phyloP scores from a whole-genome alignment of 2,329 filamentous ascomycete genomes.

The Cercospora zeina region DNA sequence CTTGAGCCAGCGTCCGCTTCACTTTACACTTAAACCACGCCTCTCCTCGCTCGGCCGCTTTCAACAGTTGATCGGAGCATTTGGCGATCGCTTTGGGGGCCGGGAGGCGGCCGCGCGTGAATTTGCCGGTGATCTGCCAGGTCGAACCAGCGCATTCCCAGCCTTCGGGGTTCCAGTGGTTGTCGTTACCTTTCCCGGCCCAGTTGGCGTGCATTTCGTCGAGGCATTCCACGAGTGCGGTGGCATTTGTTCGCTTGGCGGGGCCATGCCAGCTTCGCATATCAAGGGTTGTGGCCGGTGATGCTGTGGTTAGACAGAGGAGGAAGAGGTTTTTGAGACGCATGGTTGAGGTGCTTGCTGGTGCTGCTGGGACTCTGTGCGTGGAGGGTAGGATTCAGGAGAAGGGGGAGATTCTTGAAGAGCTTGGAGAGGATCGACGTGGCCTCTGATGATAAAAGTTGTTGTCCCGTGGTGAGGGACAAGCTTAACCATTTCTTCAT shows the following conservation, averaged over 20 bases:
- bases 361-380: neutral
- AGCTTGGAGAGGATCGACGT: neutral
- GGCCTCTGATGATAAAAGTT: neutral
- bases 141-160: neutral
- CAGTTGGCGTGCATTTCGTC: constrained; percentile 2
- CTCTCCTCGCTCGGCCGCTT: neutral
- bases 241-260: neutral
- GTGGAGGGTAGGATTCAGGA: neutral
- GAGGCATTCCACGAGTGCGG: neutral
- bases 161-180: neutral
- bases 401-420: neutral
- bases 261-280: neutral
- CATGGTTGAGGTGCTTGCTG: neutral
- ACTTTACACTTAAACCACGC: constrained; percentile 8
- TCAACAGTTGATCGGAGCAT: neutral
- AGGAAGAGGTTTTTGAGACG: neutral
- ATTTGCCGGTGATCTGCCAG: neutral
- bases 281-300: neutral
- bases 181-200: neutral
- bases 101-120: neutral
- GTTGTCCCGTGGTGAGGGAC: neutral
- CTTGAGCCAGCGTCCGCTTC: neutral
- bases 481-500: neutral
- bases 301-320: neutral
- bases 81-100: neutral